Evolutionary conservation across 2,329 filamentous ascomycete genomes (phyloP).

Genomic region (Beauveria sp.): DNA sequence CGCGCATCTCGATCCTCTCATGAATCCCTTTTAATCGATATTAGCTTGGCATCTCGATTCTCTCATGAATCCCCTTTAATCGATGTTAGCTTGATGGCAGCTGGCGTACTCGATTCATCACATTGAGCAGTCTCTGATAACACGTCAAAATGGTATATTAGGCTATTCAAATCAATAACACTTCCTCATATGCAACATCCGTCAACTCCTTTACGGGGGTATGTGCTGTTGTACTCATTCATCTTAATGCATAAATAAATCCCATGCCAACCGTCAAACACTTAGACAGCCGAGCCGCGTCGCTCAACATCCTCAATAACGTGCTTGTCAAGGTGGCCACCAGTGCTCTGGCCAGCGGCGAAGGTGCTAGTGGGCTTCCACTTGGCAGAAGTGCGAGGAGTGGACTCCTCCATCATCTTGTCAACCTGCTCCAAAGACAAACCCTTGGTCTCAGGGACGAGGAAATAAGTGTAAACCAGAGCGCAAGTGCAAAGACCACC

Average conservation of each 20-base stretch:
- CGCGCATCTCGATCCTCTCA: too few species aligned
- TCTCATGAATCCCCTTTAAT: too few species aligned
- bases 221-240: conserved; percentile 7
- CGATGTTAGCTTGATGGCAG: too few species aligned
- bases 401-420: conserved; percentile 83
- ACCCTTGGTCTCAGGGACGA: conserved; percentile 68
- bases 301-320: conserved; percentile 23
- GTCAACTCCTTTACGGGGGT: neutral
- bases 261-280: neutral
- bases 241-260: conserved; percentile 4
- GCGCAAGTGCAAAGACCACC: conserved; percentile 55
- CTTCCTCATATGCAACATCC: neutral
- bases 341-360: conserved; percentile 41
- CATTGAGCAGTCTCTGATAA: neutral
- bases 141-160: neutral
- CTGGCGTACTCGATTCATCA: neutral
- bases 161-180: neutral
- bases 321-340: conserved; percentile 24
- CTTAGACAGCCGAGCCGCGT: conserved; percentile 25
- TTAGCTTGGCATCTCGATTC: too few species aligned
- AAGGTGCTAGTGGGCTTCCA: conserved; percentile 70
- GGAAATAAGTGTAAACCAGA: conserved; percentile 62
- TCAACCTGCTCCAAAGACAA: conserved; percentile 73
- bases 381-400: conserved; percentile 65
- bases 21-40: too few species aligned